Base-by-base conservation (phyloP, 495 filamentous ascomycete genomes). In the Amniculicola lignicola region DNA sequence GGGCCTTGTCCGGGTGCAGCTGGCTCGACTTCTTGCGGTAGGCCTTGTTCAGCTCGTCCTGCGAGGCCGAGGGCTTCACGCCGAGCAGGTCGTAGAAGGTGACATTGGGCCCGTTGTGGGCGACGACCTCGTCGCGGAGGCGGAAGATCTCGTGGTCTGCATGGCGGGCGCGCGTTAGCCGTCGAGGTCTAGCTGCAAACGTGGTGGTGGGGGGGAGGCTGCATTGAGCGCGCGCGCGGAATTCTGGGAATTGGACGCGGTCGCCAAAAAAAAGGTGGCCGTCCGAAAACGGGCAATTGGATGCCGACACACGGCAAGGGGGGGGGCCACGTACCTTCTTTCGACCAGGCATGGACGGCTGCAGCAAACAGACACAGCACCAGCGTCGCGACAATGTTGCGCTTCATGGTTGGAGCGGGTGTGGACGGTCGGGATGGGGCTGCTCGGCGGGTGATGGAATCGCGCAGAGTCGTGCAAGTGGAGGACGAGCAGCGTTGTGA, bases 61-160 rank as follows among this genome's bases (percentile, higher is more conserved):
- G 85, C 57, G 76, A 84, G 42, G 92, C 92, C 55, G 76, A 79
- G 46, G 83, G 74, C 47, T 74, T 75, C 41, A 95, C 77, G 62
- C 85, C 90, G 48, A 98, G 72, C 74, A 95, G 93, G 64, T 93
- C 77, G 79, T 99, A 99, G 78, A 97, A 99, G 53, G 89, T 94
- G 46, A 89, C 80, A 54, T 87, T 85, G 43, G 75, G 50, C 23
- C 91, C 94, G 72, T 97, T 91, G 59, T 80, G 66, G 12, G 82
- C 72, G 40, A 81, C 74, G 33, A 99, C 73, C 65, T 97, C 94
- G 74, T 95, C 89, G 58, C 82, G 84, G 51, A 97, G 78, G 50
- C 88, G 84, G 74, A 99, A 99, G 73, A 99, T 97, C 75, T 99
- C 93, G 66, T 92, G 86, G 71, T 99, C 93, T 96, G 35, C 35